Conservation (phyloP, 768 basidiomycete genomes). For the Lactarius sanguifluus region DNA sequence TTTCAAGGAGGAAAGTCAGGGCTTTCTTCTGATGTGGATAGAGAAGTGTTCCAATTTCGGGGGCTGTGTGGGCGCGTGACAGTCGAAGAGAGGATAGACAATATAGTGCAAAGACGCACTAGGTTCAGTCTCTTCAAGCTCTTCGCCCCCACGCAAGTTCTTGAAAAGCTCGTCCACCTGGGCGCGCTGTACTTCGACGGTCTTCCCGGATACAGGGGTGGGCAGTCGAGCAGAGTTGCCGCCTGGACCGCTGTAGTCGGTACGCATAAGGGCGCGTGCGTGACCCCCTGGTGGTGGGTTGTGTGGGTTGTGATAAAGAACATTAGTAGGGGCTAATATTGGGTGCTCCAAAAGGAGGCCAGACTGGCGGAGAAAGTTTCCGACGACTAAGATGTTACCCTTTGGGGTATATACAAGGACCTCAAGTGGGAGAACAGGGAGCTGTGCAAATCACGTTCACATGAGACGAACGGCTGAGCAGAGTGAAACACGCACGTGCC, state of each 20-base stretch:
- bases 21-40: constrained; percentile 99
- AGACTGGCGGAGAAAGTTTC: constrained; percentile 66
- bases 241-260: constrained; percentile 44
- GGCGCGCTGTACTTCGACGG: constrained; percentile 86
- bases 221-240: constrained; percentile 51
- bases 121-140: constrained; percentile 82
- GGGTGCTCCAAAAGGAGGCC: constrained; percentile 82
- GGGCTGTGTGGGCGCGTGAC: constrained; percentile 41
- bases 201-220: constrained; percentile 64
- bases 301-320: constrained; percentile 88
- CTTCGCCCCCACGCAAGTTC: constrained; percentile 82
- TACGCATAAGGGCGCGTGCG: constrained; percentile 43
- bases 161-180: constrained; percentile 95
- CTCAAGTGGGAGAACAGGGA: constrained; percentile 79
- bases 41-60: constrained; percentile 77
- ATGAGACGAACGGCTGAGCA: constrained; percentile 27
- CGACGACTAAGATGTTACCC: constrained; percentile 84
- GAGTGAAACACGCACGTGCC: constrained; percentile 51
- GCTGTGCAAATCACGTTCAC: constrained; percentile 43
- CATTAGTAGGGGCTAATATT: constrained; percentile 50
- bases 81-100: constrained; percentile 27
- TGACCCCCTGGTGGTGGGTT: constrained; percentile 73
- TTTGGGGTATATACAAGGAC: constrained; percentile 93
- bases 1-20: constrained; percentile 89
- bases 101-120: constrained; percentile 49